These are phyloP conservation scores for Gentiana straminea DNA, from an alignment of 257 asterid species.

Conservation along the genomic window DNA sequence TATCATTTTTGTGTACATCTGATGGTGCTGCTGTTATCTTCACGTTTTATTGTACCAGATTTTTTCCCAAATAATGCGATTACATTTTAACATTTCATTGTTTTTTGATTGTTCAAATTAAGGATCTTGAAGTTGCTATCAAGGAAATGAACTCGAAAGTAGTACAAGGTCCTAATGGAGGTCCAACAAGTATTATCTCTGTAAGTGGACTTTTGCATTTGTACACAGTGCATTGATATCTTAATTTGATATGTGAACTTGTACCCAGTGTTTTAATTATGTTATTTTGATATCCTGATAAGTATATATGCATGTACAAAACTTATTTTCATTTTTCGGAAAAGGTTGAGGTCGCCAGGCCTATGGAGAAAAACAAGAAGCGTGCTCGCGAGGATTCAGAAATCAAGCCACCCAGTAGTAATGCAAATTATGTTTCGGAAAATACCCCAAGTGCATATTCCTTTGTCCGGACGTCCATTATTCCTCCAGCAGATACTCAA, in stretches of 20 bases:
- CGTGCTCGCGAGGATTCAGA: constrained; percentile 63
- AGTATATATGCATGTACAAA: too few relatives aligned
- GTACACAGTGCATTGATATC: too few relatives aligned
- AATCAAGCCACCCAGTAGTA: constrained; percentile 21
- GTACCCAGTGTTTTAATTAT: too few relatives aligned
- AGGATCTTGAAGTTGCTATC: constrained; percentile 84
- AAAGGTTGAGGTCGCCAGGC: constrained; percentile 92
- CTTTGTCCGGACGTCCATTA: constrained; percentile 9
- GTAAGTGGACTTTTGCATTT: constrained; percentile 19
- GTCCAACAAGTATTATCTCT: constrained; percentile 48
- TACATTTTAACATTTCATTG: constrained; percentile 1
- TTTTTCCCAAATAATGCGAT: too few relatives aligned
- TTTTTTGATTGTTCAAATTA: constrained; percentile 11
- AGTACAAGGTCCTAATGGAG: constrained; percentile 56
- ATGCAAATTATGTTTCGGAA: constrained; percentile 32
- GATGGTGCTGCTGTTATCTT: too few relatives aligned
- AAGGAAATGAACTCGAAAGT: constrained; percentile 50
- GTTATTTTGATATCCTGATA: too few relatives aligned
- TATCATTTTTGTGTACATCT: too few relatives aligned
- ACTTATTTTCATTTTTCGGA: constrained; percentile 12
- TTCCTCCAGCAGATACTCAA: constrained; percentile 22
- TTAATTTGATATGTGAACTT: too few relatives aligned
- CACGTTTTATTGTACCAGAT: too few relatives aligned
- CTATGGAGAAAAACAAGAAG: constrained; percentile 60
- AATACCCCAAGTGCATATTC: constrained; percentile 18